A percentile compares a stretch with the other conserved stretches of the same genome.
Evolutionary conservation across 139 green algal genomes (phyloP).

Genomic region (Chlamydomonas schloesseri): DNA sequence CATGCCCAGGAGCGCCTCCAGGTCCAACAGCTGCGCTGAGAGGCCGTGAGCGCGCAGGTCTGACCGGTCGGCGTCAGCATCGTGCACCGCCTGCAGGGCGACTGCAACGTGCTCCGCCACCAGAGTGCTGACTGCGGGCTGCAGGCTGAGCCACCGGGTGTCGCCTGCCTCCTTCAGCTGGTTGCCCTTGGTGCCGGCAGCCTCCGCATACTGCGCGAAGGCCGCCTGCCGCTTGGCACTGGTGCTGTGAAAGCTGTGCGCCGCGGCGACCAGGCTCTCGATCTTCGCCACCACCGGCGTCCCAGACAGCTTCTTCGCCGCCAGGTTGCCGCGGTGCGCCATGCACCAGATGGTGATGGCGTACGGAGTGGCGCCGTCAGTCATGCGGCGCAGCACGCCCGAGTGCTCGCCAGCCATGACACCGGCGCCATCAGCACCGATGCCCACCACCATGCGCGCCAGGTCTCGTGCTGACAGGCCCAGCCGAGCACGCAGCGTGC

Average conservation of each 20-base stretch:
- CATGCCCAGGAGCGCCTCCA: no score
- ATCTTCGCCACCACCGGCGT: background rate
- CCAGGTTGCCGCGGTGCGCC: conserved; percentile 13
- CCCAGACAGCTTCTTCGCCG: background rate
- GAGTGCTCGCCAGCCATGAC: background rate
- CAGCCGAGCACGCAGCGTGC: background rate
- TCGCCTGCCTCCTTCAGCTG: no score
- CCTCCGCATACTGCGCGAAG: background rate
- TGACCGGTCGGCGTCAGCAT: no score
- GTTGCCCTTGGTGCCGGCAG: no score
- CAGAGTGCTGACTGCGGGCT: no score
- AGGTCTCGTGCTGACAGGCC: background rate
- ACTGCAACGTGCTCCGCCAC: no score
- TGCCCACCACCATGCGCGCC: background rate
- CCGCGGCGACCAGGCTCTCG: background rate
- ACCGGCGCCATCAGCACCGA: background rate
- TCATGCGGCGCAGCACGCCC: background rate
- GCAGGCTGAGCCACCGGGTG: no score
- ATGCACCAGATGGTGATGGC: background rate
- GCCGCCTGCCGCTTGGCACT: background rate
- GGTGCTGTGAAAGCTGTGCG: background rate
- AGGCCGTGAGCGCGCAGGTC: no score
- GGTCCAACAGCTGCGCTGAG: no score
- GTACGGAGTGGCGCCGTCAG: background rate
- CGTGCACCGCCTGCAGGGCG: no score